Evolutionary conservation across 108 stramenopile genomes (phyloP), one percentile per base, ranked within the genome.

Genomic region (Nannochloropsis oceanica): DNA sequence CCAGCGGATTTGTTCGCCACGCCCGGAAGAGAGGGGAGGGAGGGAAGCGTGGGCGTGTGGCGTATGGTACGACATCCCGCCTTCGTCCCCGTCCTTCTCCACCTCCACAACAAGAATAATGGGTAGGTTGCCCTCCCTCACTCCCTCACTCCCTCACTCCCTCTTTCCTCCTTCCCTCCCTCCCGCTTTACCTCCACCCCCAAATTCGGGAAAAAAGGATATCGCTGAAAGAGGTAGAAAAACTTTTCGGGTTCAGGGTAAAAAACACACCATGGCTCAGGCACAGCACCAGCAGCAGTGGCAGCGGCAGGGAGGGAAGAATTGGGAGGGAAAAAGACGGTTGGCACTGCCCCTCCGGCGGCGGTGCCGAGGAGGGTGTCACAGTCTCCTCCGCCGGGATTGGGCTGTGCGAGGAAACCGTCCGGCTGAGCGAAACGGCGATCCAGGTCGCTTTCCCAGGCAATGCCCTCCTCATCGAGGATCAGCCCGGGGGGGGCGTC

Each of bases 391-490:
- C 25, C 24, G 24, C 22, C 80, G 24, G 24, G 46, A 50, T 50
- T 50, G 46, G 46, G 46, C 46, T 50, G 14, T 13, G 46, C 46
- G 14, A 81, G 25, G 50, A 96, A 97, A 13, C 93, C 95, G 18
- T 93, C 85, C 3, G 95, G 95, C 85, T 95, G 94, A 26, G 90
- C 84, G 91, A 92, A 99, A 43, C 93, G 94, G 83, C 92, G 93
- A n/a, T 95, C 90, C 43, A 95, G 84, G 91, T 99, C 99, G 3
- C 94, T 92, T 80, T 90, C 84, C 99, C 99, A 99, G 11, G 98
- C 95, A 85, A 99, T 98, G 12, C 94, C 96, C 0, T 92, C 89
- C 88, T 97, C 96, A 20, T 92, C 82, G 94, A 98, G 92, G 27
- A 80, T 79, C n/a, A 89, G 82, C 26, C 44, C 46, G 25, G 90